These are phyloP conservation scores for Macrolepiota albuminosa DNA, from an alignment of 768 basidiomycete genomes.

Conservation along the genomic window DNA sequence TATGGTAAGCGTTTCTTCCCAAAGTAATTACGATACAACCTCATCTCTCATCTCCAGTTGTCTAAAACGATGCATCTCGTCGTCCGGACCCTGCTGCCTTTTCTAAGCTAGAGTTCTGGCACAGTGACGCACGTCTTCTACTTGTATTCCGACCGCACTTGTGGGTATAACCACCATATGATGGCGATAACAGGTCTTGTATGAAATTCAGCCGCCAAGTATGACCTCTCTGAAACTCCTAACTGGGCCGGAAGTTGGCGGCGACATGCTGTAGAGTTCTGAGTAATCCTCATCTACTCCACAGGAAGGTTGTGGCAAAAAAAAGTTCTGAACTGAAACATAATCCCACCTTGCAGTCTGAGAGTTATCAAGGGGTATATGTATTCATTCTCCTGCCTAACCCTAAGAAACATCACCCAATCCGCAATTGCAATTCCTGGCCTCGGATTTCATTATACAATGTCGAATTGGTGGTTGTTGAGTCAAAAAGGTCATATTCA, in stretches of 20 bases:
- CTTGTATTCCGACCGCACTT: not conserved
- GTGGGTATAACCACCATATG: not conserved
- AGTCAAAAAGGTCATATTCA: not conserved
- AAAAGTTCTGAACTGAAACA: no score
- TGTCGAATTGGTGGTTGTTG: not conserved
- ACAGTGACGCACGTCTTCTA: conserved; percentile 58
- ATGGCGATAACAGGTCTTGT: conserved; percentile 41
- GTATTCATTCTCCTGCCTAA: no score
- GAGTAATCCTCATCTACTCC: conserved; percentile 38
- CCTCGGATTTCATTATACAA: not conserved
- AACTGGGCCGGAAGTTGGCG: conserved; percentile 65
- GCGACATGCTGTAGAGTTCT: conserved; percentile 80
- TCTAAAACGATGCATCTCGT: conserved; percentile 63
- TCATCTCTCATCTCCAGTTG: conserved; percentile 36
- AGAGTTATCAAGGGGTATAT: no score
- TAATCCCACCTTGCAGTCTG: no score
- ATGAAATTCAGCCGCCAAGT: conserved; percentile 80
- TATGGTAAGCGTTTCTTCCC: conserved; percentile 41
- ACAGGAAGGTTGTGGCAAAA: no score
- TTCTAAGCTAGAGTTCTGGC: conserved; percentile 74
- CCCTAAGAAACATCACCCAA: not conserved
- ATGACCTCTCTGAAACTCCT: conserved; percentile 75
- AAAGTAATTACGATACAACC: conserved; percentile 3
- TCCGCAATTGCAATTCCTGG: not conserved
- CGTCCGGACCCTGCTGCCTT: conserved; percentile 64